Percentiles rank a stretch among this genome's conserved stretches.
Conservation (phyloP, 2,329 filamentous ascomycete species). For the Aureobasidium uvarum region DNA sequence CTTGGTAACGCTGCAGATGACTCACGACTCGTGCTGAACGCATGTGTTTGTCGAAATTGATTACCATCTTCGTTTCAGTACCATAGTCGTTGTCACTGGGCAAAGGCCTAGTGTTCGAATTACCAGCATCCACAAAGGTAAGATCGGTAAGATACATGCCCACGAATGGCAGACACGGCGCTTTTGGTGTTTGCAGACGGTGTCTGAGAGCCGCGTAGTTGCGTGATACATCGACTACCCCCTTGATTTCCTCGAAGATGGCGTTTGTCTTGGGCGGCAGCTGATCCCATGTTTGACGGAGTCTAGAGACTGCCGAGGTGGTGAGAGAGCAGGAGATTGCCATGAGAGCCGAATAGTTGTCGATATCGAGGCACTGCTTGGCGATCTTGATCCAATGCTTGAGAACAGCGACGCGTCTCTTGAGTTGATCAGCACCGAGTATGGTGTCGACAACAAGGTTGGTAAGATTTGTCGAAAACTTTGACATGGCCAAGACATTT, state of each 20-base stretch:
- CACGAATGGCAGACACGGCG: conserved; percentile 91
- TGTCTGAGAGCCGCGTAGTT: conserved; percentile 87
- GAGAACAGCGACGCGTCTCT: conserved; percentile 85
- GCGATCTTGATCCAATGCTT: conserved; percentile 99
- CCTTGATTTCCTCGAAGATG: conserved; percentile 72
- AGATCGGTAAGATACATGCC: conserved; percentile 96
- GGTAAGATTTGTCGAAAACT: conserved; percentile 85
- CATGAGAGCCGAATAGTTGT: conserved; percentile 97
- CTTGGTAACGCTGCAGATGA: conserved; percentile 93
- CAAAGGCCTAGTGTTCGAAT: conserved; percentile 78
- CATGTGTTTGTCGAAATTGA: conserved; percentile 98
- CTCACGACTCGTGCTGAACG: conserved; percentile 94
- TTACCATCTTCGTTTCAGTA: conserved; percentile 68
- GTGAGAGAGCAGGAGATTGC: conserved; percentile 94
- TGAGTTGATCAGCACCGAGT: conserved; percentile 80
- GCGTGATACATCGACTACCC: conserved; percentile 82
- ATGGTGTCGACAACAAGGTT: conserved; percentile 94
- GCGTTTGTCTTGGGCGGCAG: conserved; percentile 81
- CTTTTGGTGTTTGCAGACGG: conserved; percentile 73
- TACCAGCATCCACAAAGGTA: conserved; percentile 93
- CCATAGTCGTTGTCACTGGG: conserved; percentile 57
- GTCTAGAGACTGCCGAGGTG: conserved; percentile 81
- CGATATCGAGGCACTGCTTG: conserved; percentile 77
- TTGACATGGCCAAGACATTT: conserved; percentile 93
- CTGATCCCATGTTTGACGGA: conserved; percentile 88